Conservation (phyloP, 495 filamentous ascomycete species). For the Podospora pseudopauciseta region DNA sequence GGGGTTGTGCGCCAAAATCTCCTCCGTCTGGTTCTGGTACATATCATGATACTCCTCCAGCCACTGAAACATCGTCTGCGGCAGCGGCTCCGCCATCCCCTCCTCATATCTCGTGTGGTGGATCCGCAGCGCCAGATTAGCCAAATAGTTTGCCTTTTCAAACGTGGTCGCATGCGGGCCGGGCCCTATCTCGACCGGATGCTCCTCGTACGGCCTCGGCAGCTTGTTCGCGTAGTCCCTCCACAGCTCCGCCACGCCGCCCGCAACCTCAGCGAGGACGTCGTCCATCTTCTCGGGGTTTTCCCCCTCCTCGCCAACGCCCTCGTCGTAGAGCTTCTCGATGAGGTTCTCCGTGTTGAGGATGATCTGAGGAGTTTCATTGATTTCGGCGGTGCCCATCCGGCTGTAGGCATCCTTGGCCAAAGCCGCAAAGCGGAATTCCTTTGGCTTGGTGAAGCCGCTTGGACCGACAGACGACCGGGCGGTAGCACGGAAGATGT, state of each 20-base stretch:
- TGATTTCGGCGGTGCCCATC: conserved; percentile 41
- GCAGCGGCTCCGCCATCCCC: conserved; percentile 51
- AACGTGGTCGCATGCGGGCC: conserved; percentile 54
- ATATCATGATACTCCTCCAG: conserved; percentile 64
- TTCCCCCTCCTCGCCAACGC: conserved; percentile 45
- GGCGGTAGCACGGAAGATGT: conserved; percentile 43
- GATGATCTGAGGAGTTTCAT: conserved; percentile 53
- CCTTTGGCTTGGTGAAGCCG: conserved; percentile 28
- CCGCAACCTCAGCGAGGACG: conserved; percentile 52
- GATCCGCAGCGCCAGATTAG: conserved; percentile 65
- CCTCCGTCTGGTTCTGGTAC: conserved; percentile 54
- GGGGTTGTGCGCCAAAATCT: conserved; percentile 58
- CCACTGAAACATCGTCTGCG: conserved; percentile 76
- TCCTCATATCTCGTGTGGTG: conserved; percentile 61
- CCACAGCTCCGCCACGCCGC: conserved; percentile 59
- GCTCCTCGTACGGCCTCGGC: conserved; percentile 48
- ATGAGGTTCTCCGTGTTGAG: conserved; percentile 53
- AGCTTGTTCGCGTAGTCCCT: conserved; percentile 45
- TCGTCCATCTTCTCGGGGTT: conserved; percentile 53
- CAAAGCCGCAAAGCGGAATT: conserved; percentile 43
- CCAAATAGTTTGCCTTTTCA: conserved; percentile 70
- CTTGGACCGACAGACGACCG: conserved; percentile 33
- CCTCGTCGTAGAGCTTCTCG: conserved; percentile 54
- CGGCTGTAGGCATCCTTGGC: conserved; percentile 50
- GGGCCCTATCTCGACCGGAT: conserved; percentile 60